Percentiles rank a stretch among this genome's conserved stretches.
These are phyloP conservation scores for Boletus rufocinnamomeus DNA, from an alignment of 768 basidiomycete genomes.

Conservation along the genomic window DNA sequence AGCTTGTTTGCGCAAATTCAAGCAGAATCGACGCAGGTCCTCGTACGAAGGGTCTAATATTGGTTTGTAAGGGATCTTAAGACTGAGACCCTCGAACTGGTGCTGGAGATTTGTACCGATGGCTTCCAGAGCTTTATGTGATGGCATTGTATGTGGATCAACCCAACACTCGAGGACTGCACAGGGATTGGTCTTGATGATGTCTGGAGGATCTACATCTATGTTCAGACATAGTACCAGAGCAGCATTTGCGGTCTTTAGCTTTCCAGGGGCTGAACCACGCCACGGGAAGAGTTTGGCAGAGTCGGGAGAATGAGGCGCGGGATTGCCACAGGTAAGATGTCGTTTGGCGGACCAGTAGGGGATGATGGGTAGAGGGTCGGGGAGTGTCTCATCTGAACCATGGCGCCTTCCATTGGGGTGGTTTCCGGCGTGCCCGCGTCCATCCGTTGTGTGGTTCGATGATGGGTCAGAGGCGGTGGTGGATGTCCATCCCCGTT, in stretches of 20 bases:
- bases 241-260: conserved; percentile 89
- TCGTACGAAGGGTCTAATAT: conserved; percentile 95
- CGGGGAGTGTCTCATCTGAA: conserved; percentile 50
- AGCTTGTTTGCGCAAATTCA: conserved; percentile 79
- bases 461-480: conserved; percentile 54
- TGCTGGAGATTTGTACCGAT: conserved; percentile 92
- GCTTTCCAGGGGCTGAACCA: conserved; percentile 73
- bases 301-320: conserved; percentile 66
- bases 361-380: conserved; percentile 62
- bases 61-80: conserved; percentile 92
- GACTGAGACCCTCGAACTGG: conserved; percentile 94
- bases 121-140: conserved; percentile 90
- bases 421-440: conserved; percentile 35
- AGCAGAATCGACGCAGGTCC: conserved; percentile 86
- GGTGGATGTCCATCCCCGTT: conserved; percentile 49
- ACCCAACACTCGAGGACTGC: conserved; percentile 97
- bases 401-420: conserved; percentile 39
- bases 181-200: conserved; percentile 96
- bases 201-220: conserved; percentile 95
- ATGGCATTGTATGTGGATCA: conserved; percentile 90
- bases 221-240: conserved; percentile 94
- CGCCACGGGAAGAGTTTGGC: conserved; percentile 78
- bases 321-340: conserved; percentile 85
- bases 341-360: conserved; percentile 91
- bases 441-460: conserved; percentile 36